These are phyloP conservation scores for Fusarium odoratissimum DNA, from an alignment of 2,329 filamentous ascomycete genomes.

Conservation along the genomic window DNA sequence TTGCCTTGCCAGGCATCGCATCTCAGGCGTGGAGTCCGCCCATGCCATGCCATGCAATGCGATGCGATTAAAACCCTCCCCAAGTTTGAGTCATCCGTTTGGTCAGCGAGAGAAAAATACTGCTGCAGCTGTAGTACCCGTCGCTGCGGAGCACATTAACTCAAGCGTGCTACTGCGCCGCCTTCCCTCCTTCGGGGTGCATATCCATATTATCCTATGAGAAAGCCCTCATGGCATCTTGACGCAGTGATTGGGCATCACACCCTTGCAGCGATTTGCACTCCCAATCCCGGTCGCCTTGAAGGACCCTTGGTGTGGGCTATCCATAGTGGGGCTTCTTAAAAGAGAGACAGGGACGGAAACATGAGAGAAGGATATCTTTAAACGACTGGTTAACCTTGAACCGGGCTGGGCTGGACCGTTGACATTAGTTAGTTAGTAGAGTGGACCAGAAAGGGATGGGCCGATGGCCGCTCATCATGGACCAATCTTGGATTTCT, in stretches of 20 bases:
- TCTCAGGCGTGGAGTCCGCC: slow-evolving; percentile 39
- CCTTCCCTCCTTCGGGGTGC: slow-evolving; percentile 55
- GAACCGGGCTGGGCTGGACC: slow-evolving; percentile 19
- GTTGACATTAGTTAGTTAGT: slow-evolving; percentile 20
- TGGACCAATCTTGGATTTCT: slow-evolving; percentile 33
- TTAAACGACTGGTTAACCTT: slow-evolving; percentile 17
- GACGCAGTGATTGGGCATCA: slow-evolving; percentile 52
- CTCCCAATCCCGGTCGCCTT: slow-evolving; percentile 32
- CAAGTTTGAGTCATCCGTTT: slow-evolving; percentile 40
- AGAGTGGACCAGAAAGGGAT: slow-evolving; percentile 43
- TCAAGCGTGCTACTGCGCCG: slow-evolving; percentile 53
- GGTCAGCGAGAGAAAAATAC: slow-evolving; percentile 25
- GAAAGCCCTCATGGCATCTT: slow-evolving; percentile 36
- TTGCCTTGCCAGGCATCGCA: slow-evolving; percentile 29
- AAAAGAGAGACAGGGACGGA: neutral
- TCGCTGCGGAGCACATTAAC: slow-evolving; percentile 33
- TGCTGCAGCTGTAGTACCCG: neutral
- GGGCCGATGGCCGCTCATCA: slow-evolving; percentile 37
- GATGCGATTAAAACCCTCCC: slow-evolving; percentile 7
- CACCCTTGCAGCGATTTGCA: slow-evolving; percentile 47
- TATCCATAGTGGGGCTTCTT: slow-evolving; percentile 30
- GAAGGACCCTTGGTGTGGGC: slow-evolving; percentile 24
- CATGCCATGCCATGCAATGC: slow-evolving; percentile 24
- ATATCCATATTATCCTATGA: slow-evolving; percentile 49
- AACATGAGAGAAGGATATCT: neutral